Conservation (phyloP, 192 early-diverging fungal species). For the Geranomyces variabilis region DNA sequence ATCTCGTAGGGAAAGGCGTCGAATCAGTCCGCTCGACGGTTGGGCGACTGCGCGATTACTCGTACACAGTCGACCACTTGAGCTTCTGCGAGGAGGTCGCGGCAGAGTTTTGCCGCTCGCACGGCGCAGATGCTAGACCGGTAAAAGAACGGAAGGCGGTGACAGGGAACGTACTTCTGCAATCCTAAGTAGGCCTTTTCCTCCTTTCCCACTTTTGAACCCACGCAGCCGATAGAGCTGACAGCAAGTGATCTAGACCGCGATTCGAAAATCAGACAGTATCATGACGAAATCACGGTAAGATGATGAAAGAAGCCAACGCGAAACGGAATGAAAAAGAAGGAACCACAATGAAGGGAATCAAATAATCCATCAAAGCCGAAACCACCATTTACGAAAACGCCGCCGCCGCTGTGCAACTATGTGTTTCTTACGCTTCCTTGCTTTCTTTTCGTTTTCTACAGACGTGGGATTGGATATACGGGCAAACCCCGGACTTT, state of each 20-base stretch:
- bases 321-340: neutral
- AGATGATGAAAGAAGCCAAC: neutral
- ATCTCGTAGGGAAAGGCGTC: constrained; percentile 82
- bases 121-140: constrained; percentile 40
- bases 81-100: constrained; percentile 78
- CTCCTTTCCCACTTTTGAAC: neutral
- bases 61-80: constrained; percentile 79
- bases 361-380: too few relatives aligned
- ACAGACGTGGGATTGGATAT: constrained; percentile 85
- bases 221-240: constrained; percentile 37
- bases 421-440: too few relatives aligned
- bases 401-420: too few relatives aligned
- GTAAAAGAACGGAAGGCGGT: neutral
- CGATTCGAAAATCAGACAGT: constrained; percentile 38
- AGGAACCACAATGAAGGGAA: too few relatives aligned
- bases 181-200: too few relatives aligned
- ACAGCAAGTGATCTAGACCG: constrained; percentile 19
- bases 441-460: too few relatives aligned
- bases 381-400: too few relatives aligned
- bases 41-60: constrained; percentile 77
- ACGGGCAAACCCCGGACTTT: constrained; percentile 91
- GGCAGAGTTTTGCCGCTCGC: constrained; percentile 68
- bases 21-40: constrained; percentile 88
- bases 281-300: constrained; percentile 50
- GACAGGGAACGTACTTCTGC: too few relatives aligned